Base-by-base conservation (phyloP, 2,329 filamentous ascomycete species). In the Fusarium multiceps region DNA sequence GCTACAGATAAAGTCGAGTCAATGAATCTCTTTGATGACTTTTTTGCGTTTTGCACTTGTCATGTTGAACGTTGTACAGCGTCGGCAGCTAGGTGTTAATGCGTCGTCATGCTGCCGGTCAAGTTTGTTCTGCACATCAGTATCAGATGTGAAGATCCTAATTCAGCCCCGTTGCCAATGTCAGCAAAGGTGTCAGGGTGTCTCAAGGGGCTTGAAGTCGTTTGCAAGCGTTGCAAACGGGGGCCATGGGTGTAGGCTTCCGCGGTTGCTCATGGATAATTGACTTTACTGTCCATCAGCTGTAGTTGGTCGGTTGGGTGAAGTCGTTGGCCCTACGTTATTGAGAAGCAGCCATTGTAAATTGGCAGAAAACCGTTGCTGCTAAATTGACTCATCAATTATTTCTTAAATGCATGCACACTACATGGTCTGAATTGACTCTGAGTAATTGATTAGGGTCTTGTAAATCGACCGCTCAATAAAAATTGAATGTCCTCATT, bases 51-150 rank as follows among this genome's bases (percentile, higher is more conserved):
- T 45, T 59, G 21, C 27, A 40, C 27, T 59, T 25, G 54, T 50
- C 21, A 49, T 56, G 49, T 55, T 51, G 11, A 54, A 56, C 50
- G 67, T 63, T 46, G 40, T 56, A 67, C 66, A 20, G 21, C 25
- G 13, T 54, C 56, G 25, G 53, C 57, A 62, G 45, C 55, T 54
- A 56, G 30, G 54, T 53, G 57, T 47, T 13, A 14, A 43, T 42
- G 25, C n/a, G 34, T 32, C 46, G 34, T 18, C 23, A 40, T 23
- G 7, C 27, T 58, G 42, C 42, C 28, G 32, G 21, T 54, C 61
- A 69, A 65, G 69, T 57, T 74, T 65, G 50, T 56, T 42, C 48
- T 48, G 48, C 56, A 50, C 43, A 59, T 69, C 54, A 47, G 32
- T 40, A 55, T 65, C 20, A 65, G 37, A 46, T 25, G 43, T 55